Evolutionary conservation across 2,329 filamentous ascomycete species (phyloP).

Genomic region (Fusarium oligoseptatum): DNA sequence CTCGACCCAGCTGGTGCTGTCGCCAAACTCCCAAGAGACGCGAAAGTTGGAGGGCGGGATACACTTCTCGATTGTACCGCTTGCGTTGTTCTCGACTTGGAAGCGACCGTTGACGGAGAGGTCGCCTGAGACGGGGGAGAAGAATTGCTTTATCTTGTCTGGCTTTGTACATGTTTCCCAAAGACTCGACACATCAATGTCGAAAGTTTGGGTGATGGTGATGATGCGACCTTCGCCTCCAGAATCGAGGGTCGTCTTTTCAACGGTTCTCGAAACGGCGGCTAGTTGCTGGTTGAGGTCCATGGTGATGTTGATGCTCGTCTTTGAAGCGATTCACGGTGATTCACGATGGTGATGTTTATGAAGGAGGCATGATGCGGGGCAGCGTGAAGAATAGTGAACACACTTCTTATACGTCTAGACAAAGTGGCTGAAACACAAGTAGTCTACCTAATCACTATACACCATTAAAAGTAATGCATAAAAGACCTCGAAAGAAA

Average conservation of each 20-base stretch:
- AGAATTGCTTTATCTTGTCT: conserved; percentile 4
- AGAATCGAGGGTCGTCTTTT: background rate
- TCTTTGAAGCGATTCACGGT: background rate
- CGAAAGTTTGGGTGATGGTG: background rate
- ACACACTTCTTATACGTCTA: background rate
- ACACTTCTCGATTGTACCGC: background rate
- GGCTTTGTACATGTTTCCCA: conserved; percentile 2
- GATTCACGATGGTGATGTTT: background rate
- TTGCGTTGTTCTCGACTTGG: conserved; percentile 11
- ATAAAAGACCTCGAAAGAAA: background rate
- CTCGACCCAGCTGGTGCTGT: conserved; percentile 1
- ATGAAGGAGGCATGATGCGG: background rate
- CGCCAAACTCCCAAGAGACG: conserved; percentile 1
- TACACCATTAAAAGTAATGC: background rate
- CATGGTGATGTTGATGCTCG: background rate
- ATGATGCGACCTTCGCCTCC: background rate
- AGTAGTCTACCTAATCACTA: background rate
- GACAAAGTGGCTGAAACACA: background rate
- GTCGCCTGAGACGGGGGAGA: background rate
- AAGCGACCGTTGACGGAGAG: conserved; percentile 3
- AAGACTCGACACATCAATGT: background rate
- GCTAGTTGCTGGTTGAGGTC: background rate
- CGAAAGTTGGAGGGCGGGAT: background rate
- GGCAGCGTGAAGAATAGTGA: background rate
- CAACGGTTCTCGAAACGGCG: background rate